Conservation (phyloP, 202 grass and related monocot genomes). For the Schoenoplectus triqueter region DNA sequence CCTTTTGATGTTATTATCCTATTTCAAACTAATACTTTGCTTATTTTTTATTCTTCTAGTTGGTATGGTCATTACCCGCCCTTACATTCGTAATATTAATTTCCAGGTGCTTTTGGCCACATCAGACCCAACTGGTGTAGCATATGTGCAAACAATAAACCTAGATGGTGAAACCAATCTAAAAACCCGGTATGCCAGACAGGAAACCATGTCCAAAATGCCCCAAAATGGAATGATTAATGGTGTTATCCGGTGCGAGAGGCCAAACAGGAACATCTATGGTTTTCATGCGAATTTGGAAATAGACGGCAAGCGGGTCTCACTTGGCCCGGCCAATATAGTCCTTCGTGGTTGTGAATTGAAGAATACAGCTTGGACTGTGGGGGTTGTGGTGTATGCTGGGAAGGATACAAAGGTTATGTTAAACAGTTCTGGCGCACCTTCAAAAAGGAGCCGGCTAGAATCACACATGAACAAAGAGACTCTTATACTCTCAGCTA, state of each 20-base stretch:
- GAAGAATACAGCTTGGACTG: conserved; percentile 73
- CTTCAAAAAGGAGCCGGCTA: conserved; percentile 67
- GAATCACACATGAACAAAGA: conserved; percentile 80
- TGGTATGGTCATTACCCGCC: background rate
- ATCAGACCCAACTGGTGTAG: conserved; percentile 67
- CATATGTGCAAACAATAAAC: conserved; percentile 85
- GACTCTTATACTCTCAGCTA: conserved; percentile 69
- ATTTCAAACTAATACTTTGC: background rate
- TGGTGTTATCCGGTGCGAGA: conserved; percentile 61
- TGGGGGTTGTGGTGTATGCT: conserved; percentile 80
- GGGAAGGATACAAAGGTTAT: conserved; percentile 90
- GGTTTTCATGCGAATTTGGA: conserved; percentile 80
- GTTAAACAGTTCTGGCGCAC: conserved; percentile 83
- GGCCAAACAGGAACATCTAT: conserved; percentile 85
- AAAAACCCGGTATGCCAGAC: conserved; percentile 89
- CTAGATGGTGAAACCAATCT: conserved; percentile 90
- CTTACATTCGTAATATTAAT: conserved; percentile 12
- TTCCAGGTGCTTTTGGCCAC: conserved; percentile 61
- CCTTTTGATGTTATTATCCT: background rate
- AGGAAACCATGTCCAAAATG: conserved; percentile 64
- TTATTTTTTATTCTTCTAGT: background rate
- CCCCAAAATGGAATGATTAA: conserved; percentile 40
- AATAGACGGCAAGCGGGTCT: conserved; percentile 56
- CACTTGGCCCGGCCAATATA: conserved; percentile 83
- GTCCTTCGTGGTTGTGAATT: conserved; percentile 81